phyloP scores from a whole-genome alignment of 2,329 filamentous ascomycete genomes.

The Paecilomyces formosus region DNA sequence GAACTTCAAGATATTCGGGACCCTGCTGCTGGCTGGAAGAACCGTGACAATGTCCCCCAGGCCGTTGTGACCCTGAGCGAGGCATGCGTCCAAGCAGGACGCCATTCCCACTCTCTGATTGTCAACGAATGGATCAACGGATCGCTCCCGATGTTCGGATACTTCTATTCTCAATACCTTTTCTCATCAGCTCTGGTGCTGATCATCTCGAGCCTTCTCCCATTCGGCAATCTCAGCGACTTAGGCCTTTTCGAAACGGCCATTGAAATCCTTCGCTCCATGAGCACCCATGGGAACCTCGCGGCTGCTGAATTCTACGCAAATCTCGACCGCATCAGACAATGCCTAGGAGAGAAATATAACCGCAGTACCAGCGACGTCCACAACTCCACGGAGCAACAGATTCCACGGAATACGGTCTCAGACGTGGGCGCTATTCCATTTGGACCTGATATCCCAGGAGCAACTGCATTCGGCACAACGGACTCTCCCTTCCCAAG shows the following conservation, averaged over 20 bases:
- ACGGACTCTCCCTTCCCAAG: background rate
- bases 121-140: constrained; percentile 32
- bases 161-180: constrained; percentile 34
- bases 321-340: constrained; percentile 25
- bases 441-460: background rate
- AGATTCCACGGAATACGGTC: background rate
- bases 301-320: constrained; percentile 26
- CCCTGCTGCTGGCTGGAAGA: background rate
- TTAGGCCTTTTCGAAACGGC: constrained; percentile 24
- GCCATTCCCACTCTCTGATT: constrained; percentile 30
- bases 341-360: constrained; percentile 13
- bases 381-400: background rate
- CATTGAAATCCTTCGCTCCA: constrained; percentile 22
- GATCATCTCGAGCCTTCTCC: constrained; percentile 28
- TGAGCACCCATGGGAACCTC: constrained; percentile 29
- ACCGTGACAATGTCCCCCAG: constrained; percentile 16
- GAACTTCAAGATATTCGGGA: constrained; percentile 11
- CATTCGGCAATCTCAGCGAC: constrained; percentile 23
- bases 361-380: background rate
- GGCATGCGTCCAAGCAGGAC: constrained; percentile 31
- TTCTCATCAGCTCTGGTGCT: constrained; percentile 32
- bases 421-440: background rate
- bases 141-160: constrained; percentile 30
- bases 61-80: constrained; percentile 29
- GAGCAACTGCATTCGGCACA: background rate